Percentiles rank a stretch among this genome's conserved stretches.
phyloP scores from a whole-genome alignment of 352 stramenopile genomes.

The Saprolegnia diclina region DNA sequence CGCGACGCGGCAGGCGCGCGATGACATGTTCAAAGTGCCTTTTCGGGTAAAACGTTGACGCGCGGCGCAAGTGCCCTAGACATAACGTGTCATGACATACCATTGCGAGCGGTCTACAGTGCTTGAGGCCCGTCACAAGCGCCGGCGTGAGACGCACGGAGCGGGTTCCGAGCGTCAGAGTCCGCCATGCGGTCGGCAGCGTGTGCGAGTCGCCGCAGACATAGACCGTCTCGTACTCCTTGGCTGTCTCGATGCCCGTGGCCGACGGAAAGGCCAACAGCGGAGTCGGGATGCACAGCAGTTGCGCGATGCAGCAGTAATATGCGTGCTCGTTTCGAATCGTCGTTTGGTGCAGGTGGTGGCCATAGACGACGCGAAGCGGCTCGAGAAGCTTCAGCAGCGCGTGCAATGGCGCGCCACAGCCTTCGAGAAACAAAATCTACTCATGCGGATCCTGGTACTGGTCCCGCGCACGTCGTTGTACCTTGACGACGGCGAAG shows the following conservation, averaged over 20 bases:
- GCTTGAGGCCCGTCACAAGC: conserved; percentile 90
- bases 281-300: conserved; percentile 48
- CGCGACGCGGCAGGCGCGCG: conserved; percentile 41
- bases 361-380: conserved; percentile 38
- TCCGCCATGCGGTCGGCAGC: conserved; percentile 82
- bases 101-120: conserved; percentile 40
- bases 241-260: no score
- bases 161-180: conserved; percentile 31
- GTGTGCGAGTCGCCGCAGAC: conserved; percentile 92
- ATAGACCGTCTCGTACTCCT: conserved; percentile 39
- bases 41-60: conserved; percentile 90
- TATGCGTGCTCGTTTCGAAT: conserved; percentile 87
- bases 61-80: conserved; percentile 72
- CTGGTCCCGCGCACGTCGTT: neutral
- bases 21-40: conserved; percentile 82
- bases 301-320: conserved; percentile 79
- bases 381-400: conserved; percentile 64
- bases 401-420: conserved; percentile 39
- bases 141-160: conserved; percentile 44
- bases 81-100: neutral
- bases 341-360: conserved; percentile 65
- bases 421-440: conserved; percentile 71
- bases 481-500: conserved; percentile 72
- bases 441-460: conserved; percentile 22
- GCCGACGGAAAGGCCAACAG: neutral